These are phyloP conservation scores for Chrysanthemum makinoi DNA, from an alignment of 129 eudicot species.

Conservation along the genomic window DNA sequence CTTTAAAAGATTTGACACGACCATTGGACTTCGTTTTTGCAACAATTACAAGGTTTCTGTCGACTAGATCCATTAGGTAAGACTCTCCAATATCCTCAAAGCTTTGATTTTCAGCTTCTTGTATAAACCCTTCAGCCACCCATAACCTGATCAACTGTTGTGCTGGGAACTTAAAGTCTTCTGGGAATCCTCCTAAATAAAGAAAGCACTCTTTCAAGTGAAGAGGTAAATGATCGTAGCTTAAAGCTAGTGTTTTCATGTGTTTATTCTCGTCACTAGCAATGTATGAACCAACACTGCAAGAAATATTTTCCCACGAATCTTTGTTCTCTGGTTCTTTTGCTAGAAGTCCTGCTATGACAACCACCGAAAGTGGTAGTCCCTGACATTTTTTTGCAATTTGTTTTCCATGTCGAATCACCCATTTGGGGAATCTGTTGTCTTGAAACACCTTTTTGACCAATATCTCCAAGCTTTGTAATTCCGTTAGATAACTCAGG, in stretches of 20 bases:
- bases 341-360: constrained; percentile 35
- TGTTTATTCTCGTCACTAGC: neutral
- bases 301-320: constrained; percentile 14
- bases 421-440: constrained; percentile 1
- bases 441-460: constrained; percentile 18
- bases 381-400: constrained; percentile 34
- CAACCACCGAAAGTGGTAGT: constrained; percentile 37
- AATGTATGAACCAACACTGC: neutral
- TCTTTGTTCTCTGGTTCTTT: neutral
- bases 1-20: neutral
- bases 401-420: constrained; percentile 8
- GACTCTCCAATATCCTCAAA: constrained; percentile 19
- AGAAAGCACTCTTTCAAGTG: constrained; percentile 31
- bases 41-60: constrained; percentile 11
- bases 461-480: constrained; percentile 24
- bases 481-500: constrained; percentile 6
- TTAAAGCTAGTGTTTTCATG: constrained; percentile 3
- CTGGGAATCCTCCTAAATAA: constrained; percentile 21
- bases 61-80: constrained; percentile 16
- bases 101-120: neutral
- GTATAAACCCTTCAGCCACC: constrained; percentile 36
- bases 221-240: constrained; percentile 20
- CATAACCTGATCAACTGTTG: constrained; percentile 23
- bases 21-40: neutral
- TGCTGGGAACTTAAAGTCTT: neutral